Conservation (phyloP, 148 eudicot genomes). For the Rhododendron griersonianum region DNA sequence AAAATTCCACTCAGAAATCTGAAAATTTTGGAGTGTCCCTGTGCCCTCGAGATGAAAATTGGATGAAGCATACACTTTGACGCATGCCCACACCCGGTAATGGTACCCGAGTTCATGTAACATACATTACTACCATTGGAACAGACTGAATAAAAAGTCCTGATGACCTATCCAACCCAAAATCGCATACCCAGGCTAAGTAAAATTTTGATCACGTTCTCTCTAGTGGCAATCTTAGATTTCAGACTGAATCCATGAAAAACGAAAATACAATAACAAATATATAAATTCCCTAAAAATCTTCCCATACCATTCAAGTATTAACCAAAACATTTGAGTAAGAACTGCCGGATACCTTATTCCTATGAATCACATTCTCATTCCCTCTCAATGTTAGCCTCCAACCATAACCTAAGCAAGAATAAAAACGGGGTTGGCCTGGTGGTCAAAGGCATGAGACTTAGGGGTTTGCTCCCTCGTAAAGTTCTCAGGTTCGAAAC, state of each 20-base stretch:
- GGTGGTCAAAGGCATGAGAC: no score
- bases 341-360: neutral
- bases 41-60: neutral
- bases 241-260: neutral
- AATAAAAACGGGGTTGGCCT: neutral
- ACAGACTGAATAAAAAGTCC: neutral
- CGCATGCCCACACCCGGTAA: neutral
- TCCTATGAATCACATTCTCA: neutral
- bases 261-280: neutral
- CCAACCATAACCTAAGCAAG: neutral
- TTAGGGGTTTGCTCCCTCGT: neutral
- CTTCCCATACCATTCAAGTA: neutral
- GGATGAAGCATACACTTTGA: neutral
- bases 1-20: neutral
- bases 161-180: neutral
- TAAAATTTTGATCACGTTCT: neutral
- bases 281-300: neutral
- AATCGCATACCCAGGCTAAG: neutral
- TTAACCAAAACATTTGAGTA: neutral
- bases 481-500: no score
- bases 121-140: neutral
- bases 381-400: neutral
- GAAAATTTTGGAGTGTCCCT: neutral
- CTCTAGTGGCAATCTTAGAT: neutral
- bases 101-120: neutral